Evolutionary conservation across 805 yeast species (phyloP), one percentile per base, ranked within the genome.

Genomic region (Metschnikowia corniflorae): DNA sequence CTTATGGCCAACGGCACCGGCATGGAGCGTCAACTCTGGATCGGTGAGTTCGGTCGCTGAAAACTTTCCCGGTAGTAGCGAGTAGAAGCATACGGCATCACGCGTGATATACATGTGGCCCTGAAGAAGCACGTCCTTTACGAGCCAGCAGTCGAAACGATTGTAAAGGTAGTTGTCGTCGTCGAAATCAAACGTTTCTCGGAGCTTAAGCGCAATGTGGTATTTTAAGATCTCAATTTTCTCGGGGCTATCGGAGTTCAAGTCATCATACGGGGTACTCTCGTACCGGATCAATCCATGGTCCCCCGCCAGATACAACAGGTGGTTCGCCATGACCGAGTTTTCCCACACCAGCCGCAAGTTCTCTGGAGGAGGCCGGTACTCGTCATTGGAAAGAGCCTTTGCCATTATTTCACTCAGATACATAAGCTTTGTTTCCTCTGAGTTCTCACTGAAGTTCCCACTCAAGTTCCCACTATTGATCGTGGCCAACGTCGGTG

Each of bases 71-170:
- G 97, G 96, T 7, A 91, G 58, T 47, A 77, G 79, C 0, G 96
- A 93, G 61, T 82, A 82, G 54, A 86, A 91, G 29, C 86, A 61
- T 5, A 89, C 54, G 43, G 76, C 75, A 12, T 71, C 63, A 28
- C 67, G 59, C 1, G 97, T 88, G 17, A 91, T 58, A 49, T 83
- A 83, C 13, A 88, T 57, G 50, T 84, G 89, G 2, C 97, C 97
- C 58, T 87, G 96, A 17, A 88, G 62, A 18, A 91, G 63, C 0
- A 89, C 93, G 50, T 86, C 95, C 42, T 80, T 75, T 39, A 87
- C 66, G 24, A 89, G 64, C 95, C 96, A 89, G 20, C 88, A 78
- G 3, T 82, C 72, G 50, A 71, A 82, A 43, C 80, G 84, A n/a
- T 71, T 73, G 21, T 73, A 49, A 42, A 81, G 70, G n/a, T 58